These are phyloP conservation scores for Atkinsonella texensis DNA, from an alignment of 2,329 filamentous ascomycete genomes.

Conservation along the genomic window DNA sequence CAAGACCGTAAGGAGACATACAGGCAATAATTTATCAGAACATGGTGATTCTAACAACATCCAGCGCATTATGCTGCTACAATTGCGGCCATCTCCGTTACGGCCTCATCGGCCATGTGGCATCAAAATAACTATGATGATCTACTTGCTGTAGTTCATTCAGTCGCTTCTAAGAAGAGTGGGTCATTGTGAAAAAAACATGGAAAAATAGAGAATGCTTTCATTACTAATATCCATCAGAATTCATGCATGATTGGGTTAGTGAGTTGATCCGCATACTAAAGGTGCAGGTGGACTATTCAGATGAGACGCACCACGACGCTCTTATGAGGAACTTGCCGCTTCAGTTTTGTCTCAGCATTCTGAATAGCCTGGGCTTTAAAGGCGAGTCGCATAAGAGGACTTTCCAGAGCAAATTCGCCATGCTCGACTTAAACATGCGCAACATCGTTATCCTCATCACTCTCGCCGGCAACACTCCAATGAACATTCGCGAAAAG, in stretches of 20 bases:
- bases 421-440: constrained; percentile 63
- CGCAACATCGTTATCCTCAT: constrained; percentile 58
- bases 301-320: constrained; percentile 60
- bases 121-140: constrained; percentile 51
- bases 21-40: background rate
- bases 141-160: constrained; percentile 55
- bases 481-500: constrained; percentile 41
- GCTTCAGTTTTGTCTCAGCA: constrained; percentile 64
- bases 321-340: constrained; percentile 59
- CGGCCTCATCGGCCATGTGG: constrained; percentile 33
- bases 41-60: constrained; percentile 7
- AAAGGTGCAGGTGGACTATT: constrained; percentile 69
- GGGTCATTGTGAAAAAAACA: constrained; percentile 1
- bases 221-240: constrained; percentile 22
- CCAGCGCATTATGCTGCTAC: constrained; percentile 44
- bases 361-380: constrained; percentile 69
- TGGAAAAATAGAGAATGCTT: too few relatives aligned
- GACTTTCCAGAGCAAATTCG: constrained; percentile 58
- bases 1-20: constrained; percentile 32
- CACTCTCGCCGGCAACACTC: constrained; percentile 48
- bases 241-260: constrained; percentile 50
- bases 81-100: constrained; percentile 48
- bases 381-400: constrained; percentile 49
- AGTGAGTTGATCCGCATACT: constrained; percentile 57
- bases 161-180: constrained; percentile 25